Evolutionary conservation across 2,329 filamentous ascomycete genomes (phyloP).

Genomic region (Cladosporium sp.): DNA sequence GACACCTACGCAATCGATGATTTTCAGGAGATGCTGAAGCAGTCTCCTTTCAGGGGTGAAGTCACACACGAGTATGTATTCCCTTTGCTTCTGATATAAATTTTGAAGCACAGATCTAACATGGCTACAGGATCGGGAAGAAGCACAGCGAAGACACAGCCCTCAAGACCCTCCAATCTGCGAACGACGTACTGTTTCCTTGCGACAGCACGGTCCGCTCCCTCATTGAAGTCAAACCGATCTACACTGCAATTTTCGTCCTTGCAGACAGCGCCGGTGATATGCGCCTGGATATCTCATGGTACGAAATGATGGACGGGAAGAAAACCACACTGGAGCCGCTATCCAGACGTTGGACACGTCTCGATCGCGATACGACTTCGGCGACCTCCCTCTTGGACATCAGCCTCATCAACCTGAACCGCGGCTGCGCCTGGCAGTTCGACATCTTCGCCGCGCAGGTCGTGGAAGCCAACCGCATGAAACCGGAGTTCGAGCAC

Average conservation of each 20-base stretch:
- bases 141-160: constrained; percentile 15
- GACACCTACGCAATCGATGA: constrained; percentile 24
- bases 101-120: constrained; percentile 11
- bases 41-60: constrained; percentile 24
- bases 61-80: constrained; percentile 29
- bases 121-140: constrained; percentile 24
- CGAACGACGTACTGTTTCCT: constrained; percentile 21
- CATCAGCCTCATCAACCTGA: constrained; percentile 23
- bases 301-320: constrained; percentile 16
- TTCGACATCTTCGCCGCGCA: constrained; percentile 23
- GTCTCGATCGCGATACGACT: constrained; percentile 21
- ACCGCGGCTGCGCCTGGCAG: constrained; percentile 26
- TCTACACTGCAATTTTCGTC: constrained; percentile 25
- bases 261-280: constrained; percentile 22
- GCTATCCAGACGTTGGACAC: constrained; percentile 21
- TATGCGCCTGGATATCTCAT: constrained; percentile 22
- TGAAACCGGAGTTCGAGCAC: constrained; percentile 13
- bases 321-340: constrained; percentile 6
- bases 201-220: constrained; percentile 15
- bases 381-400: constrained; percentile 21
- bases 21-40: constrained; percentile 27
- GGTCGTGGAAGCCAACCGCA: constrained; percentile 14
- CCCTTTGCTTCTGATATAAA: not conserved
- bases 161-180: constrained; percentile 16
- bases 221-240: constrained; percentile 23